Base-by-base conservation (phyloP, 371 early-diverging fungal genomes). In the Rhizopus arrhizus region DNA sequence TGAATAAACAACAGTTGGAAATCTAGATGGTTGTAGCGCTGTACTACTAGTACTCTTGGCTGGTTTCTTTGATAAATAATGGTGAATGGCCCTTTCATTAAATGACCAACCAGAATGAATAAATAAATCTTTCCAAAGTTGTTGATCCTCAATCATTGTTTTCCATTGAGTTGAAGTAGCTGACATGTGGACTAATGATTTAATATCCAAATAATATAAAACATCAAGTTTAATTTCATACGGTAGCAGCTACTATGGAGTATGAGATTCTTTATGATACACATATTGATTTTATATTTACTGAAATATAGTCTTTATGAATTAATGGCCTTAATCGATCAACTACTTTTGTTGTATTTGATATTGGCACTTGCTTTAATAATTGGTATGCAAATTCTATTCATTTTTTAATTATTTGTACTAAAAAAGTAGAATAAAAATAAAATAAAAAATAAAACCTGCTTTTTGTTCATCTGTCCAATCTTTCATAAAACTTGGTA, bases 321-420 rank as follows among this genome's bases (percentile, higher is more conserved):
- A 90, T 68, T 5, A 89, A 60, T 3, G 89, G 90, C 1, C 78
- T 58, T 28, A 92, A 68, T 13, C 88, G 78, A 33, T 74, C 73
- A 34, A 84, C 79, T 7, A 88, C 74, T 43, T 72, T 56, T 3
- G 80, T 66, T 16, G 91, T 77, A 11, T 73, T 73, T 31, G 84
- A 70, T 5, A 85, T 74, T 5, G 87, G 81, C 11, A 92, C 80
- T 12, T 82, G 79, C 53, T 78, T 62, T 16, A 92, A 77, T 0
- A 91, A 70, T 54, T 85, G 83, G 66, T 84, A 78, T 0, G 91
- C 91, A 56, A 86, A 82, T 59, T 91, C 91, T 88, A 70, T 10
- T 36, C 29, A 34, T 6, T 51, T 56, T 13, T 5, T 46, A 22
- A 22, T 22, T 22, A 35, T n/a, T 12, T 10, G 34, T 51, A 38